A percentile compares a stretch with the other conserved stretches of the same genome.
Evolutionary conservation across 1,139 yeast genomes (phyloP).

Genomic region (Taphrina communis): DNA sequence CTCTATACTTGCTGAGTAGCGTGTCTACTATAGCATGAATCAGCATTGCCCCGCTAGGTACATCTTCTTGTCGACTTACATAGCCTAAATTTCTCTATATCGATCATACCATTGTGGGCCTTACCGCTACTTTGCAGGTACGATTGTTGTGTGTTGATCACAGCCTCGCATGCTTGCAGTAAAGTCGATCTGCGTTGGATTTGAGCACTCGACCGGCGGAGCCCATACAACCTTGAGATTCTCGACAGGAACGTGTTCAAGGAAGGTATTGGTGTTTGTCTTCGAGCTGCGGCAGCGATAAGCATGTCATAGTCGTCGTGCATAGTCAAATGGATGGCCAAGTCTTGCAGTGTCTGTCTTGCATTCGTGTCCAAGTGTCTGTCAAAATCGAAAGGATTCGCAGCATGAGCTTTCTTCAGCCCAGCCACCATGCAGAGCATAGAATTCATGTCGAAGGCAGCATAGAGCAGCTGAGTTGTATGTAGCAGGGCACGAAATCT

Average conservation of each 20-base stretch:
- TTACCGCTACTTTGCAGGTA: constrained; percentile 2
- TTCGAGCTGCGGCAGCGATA: background rate
- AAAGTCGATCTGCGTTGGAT: background rate
- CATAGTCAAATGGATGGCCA: background rate
- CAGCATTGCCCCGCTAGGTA: background rate
- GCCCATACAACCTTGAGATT: background rate
- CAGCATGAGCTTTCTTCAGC: background rate
- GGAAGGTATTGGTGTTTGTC: constrained; percentile 2
- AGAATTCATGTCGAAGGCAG: background rate
- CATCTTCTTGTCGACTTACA: background rate
- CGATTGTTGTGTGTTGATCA: background rate
- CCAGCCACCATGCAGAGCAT: constrained; percentile 11
- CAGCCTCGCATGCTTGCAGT: background rate
- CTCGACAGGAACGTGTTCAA: background rate
- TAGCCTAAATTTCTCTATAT: constrained; percentile 3
- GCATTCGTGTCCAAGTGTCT: background rate
- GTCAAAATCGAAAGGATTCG: background rate
- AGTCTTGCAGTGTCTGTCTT: background rate
- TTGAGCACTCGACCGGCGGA: background rate
- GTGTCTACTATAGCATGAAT: constrained; percentile 1
- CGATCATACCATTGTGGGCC: background rate
- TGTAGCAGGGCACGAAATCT: background rate
- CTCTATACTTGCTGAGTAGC: background rate
- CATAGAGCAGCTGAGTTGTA: background rate
- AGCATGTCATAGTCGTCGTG: background rate